phyloP scores from a whole-genome alignment of 2,329 filamentous ascomycete species.

The Diaporthe australafricana region DNA sequence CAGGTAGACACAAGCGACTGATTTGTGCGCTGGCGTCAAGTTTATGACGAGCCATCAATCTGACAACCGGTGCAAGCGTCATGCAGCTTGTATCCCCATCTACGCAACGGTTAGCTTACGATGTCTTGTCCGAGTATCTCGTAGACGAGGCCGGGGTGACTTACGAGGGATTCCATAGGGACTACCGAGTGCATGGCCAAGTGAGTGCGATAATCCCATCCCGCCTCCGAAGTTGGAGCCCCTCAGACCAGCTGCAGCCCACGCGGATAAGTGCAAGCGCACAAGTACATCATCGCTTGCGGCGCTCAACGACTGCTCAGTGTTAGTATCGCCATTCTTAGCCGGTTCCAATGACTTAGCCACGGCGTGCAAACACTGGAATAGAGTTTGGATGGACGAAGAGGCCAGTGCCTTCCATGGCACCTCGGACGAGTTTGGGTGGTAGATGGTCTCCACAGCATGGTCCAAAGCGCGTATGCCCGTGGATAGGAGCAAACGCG shows the following conservation, averaged over 20 bases:
- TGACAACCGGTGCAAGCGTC: not conserved
- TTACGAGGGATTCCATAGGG: conserved; percentile 6
- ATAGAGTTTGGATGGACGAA: not conserved
- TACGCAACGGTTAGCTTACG: not conserved
- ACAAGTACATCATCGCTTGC: not conserved
- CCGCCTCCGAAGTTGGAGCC: conserved; percentile 14
- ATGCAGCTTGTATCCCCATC: conserved; percentile 15
- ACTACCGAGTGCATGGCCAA: not conserved
- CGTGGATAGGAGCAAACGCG: not conserved
- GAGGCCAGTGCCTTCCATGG: conserved; percentile 10
- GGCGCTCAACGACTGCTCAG: not conserved
- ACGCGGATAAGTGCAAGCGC: not conserved
- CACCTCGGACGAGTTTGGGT: conserved; percentile 3
- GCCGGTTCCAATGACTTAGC: too few species aligned
- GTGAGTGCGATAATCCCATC: conserved; percentile 10
- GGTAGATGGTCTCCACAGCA: conserved; percentile 1
- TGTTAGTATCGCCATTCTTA: not conserved
- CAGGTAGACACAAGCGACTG: not conserved
- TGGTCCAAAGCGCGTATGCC: conserved; percentile 5
- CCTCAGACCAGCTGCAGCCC: conserved; percentile 10
- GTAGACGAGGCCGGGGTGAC: not conserved
- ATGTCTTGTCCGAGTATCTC: fast-evolving
- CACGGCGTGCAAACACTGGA: not conserved
- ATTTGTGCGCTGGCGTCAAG: conserved; percentile 1
- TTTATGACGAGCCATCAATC: conserved; percentile 8